Evolutionary conservation across 768 basidiomycete genomes (phyloP).

Genomic region (Rhodotorula diobovata): DNA sequence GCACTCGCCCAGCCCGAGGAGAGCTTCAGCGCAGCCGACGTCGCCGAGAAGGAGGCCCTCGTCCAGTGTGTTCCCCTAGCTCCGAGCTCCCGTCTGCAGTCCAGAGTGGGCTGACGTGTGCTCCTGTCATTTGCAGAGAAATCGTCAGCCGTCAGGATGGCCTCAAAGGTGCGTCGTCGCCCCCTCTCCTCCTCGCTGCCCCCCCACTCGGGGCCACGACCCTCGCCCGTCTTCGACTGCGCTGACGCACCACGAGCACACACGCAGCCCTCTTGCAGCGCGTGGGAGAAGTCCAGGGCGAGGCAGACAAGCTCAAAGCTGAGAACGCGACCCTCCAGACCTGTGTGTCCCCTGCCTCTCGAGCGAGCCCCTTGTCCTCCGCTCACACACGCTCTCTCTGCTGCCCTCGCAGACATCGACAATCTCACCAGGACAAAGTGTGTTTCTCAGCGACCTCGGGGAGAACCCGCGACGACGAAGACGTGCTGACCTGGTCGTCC

Average conservation of each 20-base stretch:
- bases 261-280: constrained; percentile 23
- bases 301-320: constrained; percentile 22
- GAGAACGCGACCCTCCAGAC: constrained; percentile 38
- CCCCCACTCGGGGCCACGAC: neutral
- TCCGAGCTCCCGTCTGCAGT: accelerated
- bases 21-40: constrained; percentile 12
- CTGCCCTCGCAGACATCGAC: constrained; percentile 34
- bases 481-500: neutral
- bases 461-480: neutral
- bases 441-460: neutral
- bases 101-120: neutral
- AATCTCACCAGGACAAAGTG: constrained; percentile 35
- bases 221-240: neutral
- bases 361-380: neutral
- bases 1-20: neutral
- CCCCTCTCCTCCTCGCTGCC: neutral
- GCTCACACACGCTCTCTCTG: neutral
- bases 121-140: neutral
- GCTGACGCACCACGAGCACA: neutral
- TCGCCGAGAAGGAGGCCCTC: constrained; percentile 22
- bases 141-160: constrained; percentile 32
- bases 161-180: constrained; percentile 7
- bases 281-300: constrained; percentile 23
- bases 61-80: constrained; percentile 9
- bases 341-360: constrained; percentile 9